Percentiles rank a stretch among this genome's conserved stretches.
phyloP scores from a whole-genome alignment of 768 basidiomycete genomes.

The Paxillus involutus region DNA sequence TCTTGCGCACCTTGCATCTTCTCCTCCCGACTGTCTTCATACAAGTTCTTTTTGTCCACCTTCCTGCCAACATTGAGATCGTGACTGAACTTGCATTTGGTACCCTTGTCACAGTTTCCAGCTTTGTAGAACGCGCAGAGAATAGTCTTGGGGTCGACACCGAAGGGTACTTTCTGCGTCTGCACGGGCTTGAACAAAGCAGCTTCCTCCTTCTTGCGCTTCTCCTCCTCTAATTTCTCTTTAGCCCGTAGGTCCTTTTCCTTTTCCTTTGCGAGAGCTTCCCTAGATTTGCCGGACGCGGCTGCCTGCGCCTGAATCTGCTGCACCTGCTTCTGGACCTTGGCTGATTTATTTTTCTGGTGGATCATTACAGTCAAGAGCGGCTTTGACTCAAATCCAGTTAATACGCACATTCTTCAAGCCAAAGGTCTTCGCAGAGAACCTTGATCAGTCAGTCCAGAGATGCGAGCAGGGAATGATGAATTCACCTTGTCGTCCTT shows the following conservation, averaged over 20 bases:
- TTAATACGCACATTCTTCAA: constrained; percentile 73
- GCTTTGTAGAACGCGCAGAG: constrained; percentile 92
- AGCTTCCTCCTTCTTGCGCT: constrained; percentile 81
- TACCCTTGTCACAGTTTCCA: constrained; percentile 91
- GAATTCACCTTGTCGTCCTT: constrained; percentile 77
- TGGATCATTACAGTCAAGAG: constrained; percentile 5
- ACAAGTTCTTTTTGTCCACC: constrained; percentile 94
- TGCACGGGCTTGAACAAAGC: constrained; percentile 80
- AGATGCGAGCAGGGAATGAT: constrained; percentile 8
- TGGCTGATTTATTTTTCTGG: constrained; percentile 93
- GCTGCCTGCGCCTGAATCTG: constrained; percentile 77
- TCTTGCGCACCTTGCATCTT: constrained; percentile 61
- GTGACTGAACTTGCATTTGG: constrained; percentile 97
- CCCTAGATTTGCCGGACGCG: constrained; percentile 76
- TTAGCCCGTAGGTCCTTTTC: constrained; percentile 79
- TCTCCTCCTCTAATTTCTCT: constrained; percentile 77
- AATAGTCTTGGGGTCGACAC: constrained; percentile 94
- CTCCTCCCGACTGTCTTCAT: constrained; percentile 84
- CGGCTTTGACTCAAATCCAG: constrained; percentile 1
- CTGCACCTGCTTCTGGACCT: constrained; percentile 84
- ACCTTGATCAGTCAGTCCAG: constrained; percentile 30
- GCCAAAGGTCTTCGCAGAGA: constrained; percentile 69
- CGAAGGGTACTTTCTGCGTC: constrained; percentile 86
- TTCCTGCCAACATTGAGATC: constrained; percentile 86
- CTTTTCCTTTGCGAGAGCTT: constrained; percentile 78